Conservation (phyloP, 2,329 filamentous ascomycete species). For the Pyrenochaeta sp. region DNA sequence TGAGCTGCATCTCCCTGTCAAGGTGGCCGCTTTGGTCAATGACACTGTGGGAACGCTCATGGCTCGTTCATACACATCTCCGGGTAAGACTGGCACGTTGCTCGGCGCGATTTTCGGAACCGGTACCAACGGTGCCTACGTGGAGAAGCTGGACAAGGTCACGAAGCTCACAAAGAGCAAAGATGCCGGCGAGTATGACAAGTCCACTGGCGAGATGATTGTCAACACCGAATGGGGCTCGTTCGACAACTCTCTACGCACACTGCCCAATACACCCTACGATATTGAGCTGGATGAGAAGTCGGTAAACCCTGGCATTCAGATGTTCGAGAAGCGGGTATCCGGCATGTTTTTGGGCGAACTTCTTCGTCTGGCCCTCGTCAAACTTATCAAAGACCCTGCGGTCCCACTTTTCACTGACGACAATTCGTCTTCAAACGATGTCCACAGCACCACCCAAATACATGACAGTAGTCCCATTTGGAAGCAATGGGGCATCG, state of each 20-base stretch:
- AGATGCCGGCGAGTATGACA: slow-evolving; percentile 70
- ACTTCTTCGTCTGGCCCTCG: slow-evolving; percentile 80
- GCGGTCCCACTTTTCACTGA: slow-evolving; percentile 77
- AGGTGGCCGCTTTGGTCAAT: slow-evolving; percentile 95
- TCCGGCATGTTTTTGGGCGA: slow-evolving; percentile 99
- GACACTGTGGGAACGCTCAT: slow-evolving; percentile 98
- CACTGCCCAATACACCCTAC: slow-evolving; percentile 85
- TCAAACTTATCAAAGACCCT: slow-evolving; percentile 75
- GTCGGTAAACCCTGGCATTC: slow-evolving; percentile 89
- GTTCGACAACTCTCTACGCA: slow-evolving; percentile 92
- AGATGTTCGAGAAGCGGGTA: slow-evolving; percentile 99
- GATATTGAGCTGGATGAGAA: slow-evolving; percentile 80
- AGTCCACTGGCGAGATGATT: slow-evolving; percentile 90
- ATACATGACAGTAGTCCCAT: slow-evolving; percentile 66
- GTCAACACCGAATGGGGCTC: slow-evolving; percentile 99
- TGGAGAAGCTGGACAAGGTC: slow-evolving; percentile 87
- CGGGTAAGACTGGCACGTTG: slow-evolving; percentile 83
- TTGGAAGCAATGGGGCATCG: slow-evolving; percentile 85
- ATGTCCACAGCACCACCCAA: slow-evolving; percentile 71
- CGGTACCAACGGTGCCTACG: slow-evolving; percentile 95
- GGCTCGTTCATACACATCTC: slow-evolving; percentile 94
- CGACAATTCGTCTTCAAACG: slow-evolving; percentile 75
- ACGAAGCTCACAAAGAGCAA: slow-evolving; percentile 71
- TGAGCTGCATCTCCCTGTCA: slow-evolving; percentile 83
- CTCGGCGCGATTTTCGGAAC: slow-evolving; percentile 98